Evolutionary conservation across 306 rosid genomes (phyloP), one percentile per base, ranked within the genome.

Genomic region (Comarum palustre): DNA sequence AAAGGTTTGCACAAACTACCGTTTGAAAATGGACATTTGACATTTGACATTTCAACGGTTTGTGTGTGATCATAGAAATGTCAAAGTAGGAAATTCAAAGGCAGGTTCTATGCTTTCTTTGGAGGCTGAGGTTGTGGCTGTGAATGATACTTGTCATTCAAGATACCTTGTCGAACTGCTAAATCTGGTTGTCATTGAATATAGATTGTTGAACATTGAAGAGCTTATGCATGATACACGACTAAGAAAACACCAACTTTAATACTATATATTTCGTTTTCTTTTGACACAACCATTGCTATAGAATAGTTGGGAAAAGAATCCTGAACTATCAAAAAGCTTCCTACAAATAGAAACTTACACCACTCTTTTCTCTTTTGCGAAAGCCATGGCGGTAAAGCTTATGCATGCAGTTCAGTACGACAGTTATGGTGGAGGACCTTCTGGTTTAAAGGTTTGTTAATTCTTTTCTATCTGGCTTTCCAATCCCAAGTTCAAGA

Each of bases 391-490:
- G 94, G 86, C 79, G 12, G 72, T 41, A 6, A 73, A 52, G 59
- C 86, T 81, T 36, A 88, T 92, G 95, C 86, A 68, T 48, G 98
- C 92, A 8, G 78, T 92, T 81, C 90, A 75, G 51, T 92, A 85
- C 72, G 42, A 48, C 42, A 1, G 82, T 71, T 90, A 90, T 16
- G 91, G 92, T 12, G 90, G 91, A 50, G 98, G 98, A 66, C 71
- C 90, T 14, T 5, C 85, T 34, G 89, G 57, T 38, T 74, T 92
- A 34, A 79, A 81, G 96, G 95, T 92, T 32, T 39, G 46, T 25
- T 2, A 38, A 6, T 34, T 27, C 68, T 16, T 15, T 43, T 20
- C 20, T 19, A 6, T 50, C 24, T 48, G 10, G 22, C 55, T 19
- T 48, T 50, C 55, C 24, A 50, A 1, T 50, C 11, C 24, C 20